These are phyloP conservation scores for Trametes cingulata DNA, from an alignment of 768 basidiomycete genomes.

Conservation along the genomic window DNA sequence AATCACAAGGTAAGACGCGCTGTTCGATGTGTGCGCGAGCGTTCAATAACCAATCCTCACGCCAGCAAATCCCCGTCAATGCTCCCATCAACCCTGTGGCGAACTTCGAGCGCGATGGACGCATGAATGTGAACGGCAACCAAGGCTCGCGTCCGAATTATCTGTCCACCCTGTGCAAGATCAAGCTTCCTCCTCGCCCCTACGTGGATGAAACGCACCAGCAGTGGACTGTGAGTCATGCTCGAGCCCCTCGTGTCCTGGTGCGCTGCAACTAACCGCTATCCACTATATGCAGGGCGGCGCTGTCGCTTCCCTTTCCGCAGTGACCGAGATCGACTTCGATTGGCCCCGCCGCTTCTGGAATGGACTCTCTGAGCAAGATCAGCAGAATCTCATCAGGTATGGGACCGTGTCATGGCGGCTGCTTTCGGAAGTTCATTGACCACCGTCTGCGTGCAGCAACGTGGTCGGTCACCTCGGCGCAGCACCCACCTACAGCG, in stretches of 20 bases:
- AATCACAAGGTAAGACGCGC: constrained; percentile 32
- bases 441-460: constrained; percentile 11
- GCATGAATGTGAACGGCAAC: constrained; percentile 37
- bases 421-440: neutral
- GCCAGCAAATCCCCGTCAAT: constrained; percentile 42
- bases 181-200: constrained; percentile 35
- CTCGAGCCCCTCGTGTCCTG: neutral
- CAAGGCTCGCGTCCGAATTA: constrained; percentile 44
- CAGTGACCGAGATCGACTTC: constrained; percentile 41
- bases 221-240: constrained; percentile 35
- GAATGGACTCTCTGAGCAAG: constrained; percentile 35
- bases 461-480: constrained; percentile 43
- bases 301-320: constrained; percentile 39
- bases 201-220: constrained; percentile 44
- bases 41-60: too few species aligned
- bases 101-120: constrained; percentile 42
- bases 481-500: constrained; percentile 29
- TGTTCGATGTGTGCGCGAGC: too few species aligned
- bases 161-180: constrained; percentile 37
- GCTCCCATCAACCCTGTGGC: constrained; percentile 41
- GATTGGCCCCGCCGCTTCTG: constrained; percentile 42
- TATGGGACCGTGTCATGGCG: neutral
- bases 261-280: neutral
- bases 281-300: constrained; percentile 32
- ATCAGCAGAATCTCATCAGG: constrained; percentile 39